These are phyloP conservation scores for Cladophialophora chaetospira DNA, from an alignment of 2,329 filamentous ascomycete genomes.

Conservation along the genomic window DNA sequence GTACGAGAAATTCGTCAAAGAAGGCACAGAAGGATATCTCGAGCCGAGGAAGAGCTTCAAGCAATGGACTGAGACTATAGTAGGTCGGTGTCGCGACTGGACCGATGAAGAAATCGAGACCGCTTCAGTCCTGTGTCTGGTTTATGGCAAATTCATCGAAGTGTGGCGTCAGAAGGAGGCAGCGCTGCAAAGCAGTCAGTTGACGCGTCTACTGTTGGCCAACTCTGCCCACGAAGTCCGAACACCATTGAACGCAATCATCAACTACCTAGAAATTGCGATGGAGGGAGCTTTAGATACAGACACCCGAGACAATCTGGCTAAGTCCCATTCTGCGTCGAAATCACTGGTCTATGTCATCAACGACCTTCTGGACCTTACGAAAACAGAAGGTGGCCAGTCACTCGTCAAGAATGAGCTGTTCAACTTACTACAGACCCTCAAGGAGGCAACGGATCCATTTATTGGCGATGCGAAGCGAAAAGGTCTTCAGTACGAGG, in stretches of 20 bases:
- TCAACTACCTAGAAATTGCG: constrained; percentile 91
- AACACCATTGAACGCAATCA: constrained; percentile 88
- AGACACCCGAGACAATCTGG: constrained; percentile 81
- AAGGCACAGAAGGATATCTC: constrained; percentile 72
- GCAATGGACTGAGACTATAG: constrained; percentile 76
- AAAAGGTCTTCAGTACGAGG: constrained; percentile 71
- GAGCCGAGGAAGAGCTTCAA: constrained; percentile 80
- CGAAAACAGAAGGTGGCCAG: constrained; percentile 82
- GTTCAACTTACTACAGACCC: constrained; percentile 70
- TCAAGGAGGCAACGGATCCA: constrained; percentile 75
- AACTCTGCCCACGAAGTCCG: constrained; percentile 92
- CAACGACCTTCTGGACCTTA: constrained; percentile 85
- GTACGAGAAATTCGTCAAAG: constrained; percentile 73
- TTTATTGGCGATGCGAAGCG: constrained; percentile 74
- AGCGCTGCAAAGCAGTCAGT: constrained; percentile 75
- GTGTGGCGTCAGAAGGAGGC: constrained; percentile 91
- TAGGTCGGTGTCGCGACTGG: constrained; percentile 85
- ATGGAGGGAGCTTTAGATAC: constrained; percentile 76
- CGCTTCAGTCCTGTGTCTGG: constrained; percentile 80
- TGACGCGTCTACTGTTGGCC: constrained; percentile 76
- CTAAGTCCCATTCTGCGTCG: constrained; percentile 83
- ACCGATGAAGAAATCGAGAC: constrained; percentile 86
- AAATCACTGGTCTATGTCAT: constrained; percentile 93
- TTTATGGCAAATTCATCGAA: constrained; percentile 88
- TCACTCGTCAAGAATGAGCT: constrained; percentile 77